These are phyloP conservation scores for Paecilomyces fulvus DNA, from an alignment of 2,329 filamentous ascomycete genomes.

Conservation along the genomic window DNA sequence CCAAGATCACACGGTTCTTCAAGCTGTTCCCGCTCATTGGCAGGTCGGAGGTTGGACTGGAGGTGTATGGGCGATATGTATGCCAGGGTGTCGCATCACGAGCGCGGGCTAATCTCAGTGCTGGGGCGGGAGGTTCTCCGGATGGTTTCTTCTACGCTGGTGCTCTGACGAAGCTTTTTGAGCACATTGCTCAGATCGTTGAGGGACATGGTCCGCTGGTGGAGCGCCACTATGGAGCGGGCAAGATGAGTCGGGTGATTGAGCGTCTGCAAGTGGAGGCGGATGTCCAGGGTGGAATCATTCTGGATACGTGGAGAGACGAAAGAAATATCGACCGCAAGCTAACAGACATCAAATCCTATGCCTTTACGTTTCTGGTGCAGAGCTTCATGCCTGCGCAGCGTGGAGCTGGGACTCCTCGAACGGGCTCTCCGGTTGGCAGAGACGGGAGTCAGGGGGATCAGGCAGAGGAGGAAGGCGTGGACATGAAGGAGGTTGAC, in stretches of 20 bases:
- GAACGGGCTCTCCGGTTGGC: conserved; percentile 67
- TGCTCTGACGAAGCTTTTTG: conserved; percentile 83
- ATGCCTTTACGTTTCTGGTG: conserved; percentile 93
- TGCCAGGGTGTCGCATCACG: conserved; percentile 86
- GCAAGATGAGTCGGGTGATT: conserved; percentile 92
- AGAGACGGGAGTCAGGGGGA: conserved; percentile 45
- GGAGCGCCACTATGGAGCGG: conserved; percentile 83
- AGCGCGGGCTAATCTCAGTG: conserved; percentile 71
- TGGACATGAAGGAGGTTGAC: conserved; percentile 96
- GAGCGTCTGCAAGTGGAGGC: conserved; percentile 89
- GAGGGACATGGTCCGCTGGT: conserved; percentile 86
- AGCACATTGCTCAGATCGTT: conserved; percentile 94
- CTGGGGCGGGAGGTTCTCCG: conserved; percentile 51
- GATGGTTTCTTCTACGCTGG: conserved; percentile 89
- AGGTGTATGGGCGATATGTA: conserved; percentile 93
- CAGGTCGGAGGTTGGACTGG: conserved; percentile 76
- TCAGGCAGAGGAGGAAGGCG: conserved; percentile 75
- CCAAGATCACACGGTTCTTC: conserved; percentile 91
- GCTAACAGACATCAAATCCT: conserved; percentile 92
- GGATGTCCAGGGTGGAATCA: conserved; percentile 90
- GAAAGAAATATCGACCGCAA: conserved; percentile 76
- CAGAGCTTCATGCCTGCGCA: conserved; percentile 80
- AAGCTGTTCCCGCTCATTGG: conserved; percentile 95
- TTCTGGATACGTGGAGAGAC: conserved; percentile 91
- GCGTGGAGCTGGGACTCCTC: conserved; percentile 55